These are phyloP conservation scores for Sugiyamaella japonica DNA, from an alignment of 1,139 yeast genomes.

Conservation along the genomic window DNA sequence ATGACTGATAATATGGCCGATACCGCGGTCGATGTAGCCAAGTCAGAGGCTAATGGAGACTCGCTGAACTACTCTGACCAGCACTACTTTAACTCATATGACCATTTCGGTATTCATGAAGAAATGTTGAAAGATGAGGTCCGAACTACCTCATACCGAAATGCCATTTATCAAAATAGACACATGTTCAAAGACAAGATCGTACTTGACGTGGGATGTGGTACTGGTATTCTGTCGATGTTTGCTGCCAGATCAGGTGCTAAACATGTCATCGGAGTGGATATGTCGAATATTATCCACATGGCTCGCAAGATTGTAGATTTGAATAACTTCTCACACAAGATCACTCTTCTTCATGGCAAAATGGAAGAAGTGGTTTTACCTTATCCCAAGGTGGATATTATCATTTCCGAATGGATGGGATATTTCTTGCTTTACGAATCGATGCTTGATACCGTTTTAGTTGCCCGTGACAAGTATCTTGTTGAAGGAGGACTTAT, in stretches of 20 bases:
- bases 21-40: background rate
- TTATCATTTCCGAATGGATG: conserved; percentile 99
- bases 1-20: background rate
- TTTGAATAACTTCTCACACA: conserved; percentile 81
- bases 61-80: conserved; percentile 52
- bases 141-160: conserved; percentile 88
- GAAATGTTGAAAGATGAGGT: conserved; percentile 97
- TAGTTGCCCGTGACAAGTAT: conserved; percentile 90
- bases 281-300: conserved; percentile 93
- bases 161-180: conserved; percentile 89
- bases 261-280: conserved; percentile 94
- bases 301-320: conserved; percentile 88
- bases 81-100: conserved; percentile 93
- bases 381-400: conserved; percentile 80
- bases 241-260: conserved; percentile 99
- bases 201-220: conserved; percentile 98
- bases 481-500: conserved; percentile 85
- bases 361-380: conserved; percentile 90
- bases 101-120: conserved; percentile 97
- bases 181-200: conserved; percentile 87
- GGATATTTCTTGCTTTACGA: conserved; percentile 95
- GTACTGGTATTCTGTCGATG: conserved; percentile 96
- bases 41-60: conserved; percentile 11
- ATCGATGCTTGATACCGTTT: conserved; percentile 96
- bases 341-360: conserved; percentile 86